Conservation (phyloP, 2,329 filamentous ascomycete species). For the Colletotrichum australisinense region DNA sequence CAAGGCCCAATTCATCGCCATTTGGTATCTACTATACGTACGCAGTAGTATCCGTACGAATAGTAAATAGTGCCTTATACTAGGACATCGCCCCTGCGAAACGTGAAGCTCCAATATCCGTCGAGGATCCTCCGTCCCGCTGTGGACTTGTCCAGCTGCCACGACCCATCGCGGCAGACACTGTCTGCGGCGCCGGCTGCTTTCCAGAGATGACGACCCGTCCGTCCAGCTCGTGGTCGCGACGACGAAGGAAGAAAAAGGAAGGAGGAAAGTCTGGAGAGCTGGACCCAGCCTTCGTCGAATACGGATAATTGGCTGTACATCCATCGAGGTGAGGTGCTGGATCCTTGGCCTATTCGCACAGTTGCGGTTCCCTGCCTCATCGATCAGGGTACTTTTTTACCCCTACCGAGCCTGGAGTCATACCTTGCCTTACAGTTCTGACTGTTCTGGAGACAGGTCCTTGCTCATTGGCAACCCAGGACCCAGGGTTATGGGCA, state of each 20-base stretch:
- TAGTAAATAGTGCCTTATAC: too few species aligned
- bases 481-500: slow-evolving; percentile 15
- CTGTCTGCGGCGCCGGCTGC: slow-evolving; percentile 1
- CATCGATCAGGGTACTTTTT: background rate
- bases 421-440: background rate
- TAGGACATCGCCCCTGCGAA: background rate
- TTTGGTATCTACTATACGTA: background rate
- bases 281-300: slow-evolving; percentile 16
- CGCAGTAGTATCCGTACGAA: too few species aligned
- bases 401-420: background rate
- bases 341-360: background rate
- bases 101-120: slow-evolving; percentile 27
- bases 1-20: background rate
- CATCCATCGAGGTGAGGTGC: slow-evolving; percentile 1
- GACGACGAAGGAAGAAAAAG: slow-evolving; percentile 3
- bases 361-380: background rate
- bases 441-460: slow-evolving; percentile 1
- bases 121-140: slow-evolving; percentile 17
- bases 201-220: background rate
- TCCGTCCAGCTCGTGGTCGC: slow-evolving; percentile 1
- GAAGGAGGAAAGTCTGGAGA: slow-evolving; percentile 27
- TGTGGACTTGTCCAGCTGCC: slow-evolving; percentile 5
- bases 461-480: slow-evolving; percentile 15
- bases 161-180: background rate
- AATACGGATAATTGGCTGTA: slow-evolving; percentile 2